Evolutionary conservation across 257 asterid genomes (phyloP), one percentile per base, ranked within the genome.

Genomic region (Forsythia suspensa): DNA sequence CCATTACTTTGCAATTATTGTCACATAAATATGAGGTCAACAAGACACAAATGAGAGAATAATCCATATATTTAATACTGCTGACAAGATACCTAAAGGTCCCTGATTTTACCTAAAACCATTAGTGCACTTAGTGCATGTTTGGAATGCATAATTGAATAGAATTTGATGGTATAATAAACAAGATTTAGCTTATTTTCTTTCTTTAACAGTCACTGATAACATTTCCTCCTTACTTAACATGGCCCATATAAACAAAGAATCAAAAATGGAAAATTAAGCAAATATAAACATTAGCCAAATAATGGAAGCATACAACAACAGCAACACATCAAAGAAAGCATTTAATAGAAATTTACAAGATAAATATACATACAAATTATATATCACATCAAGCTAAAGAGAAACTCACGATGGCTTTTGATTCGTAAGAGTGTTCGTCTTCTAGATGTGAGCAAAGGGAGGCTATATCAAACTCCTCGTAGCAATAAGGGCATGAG

Each of bases 401-500:
- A 40, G 24, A 80, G 80, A 70, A 81, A 82, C 98, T 91, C 80
- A 94, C 98, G 44, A 94, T 82, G 83, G 92, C 79, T 87, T 81
- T 92, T 52, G 96, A 84, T 76, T 91, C 95, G 73, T 79, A 85
- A n/a, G 96, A 81, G 71, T 90, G 97, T 11, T 92, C 92, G 80
- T 90, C 90, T 77, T 94, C 96, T 0, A 94, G 96, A 88, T 94
- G 97, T 4, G 90, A 85, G 86, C 96, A 92, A 78, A 94, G 94
- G 71, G 96, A 91, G n/a, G 87, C 85, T 46, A 88, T 73, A 83
- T 94, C 98, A 70, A 89, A 92, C 72, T 94, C 97, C 76, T 91
- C 96, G 46, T 80, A 90, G 65, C 98, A 94, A 91, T 86, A 92
- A 12, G 97, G 97, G 80, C 97, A 94, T 5, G 92, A 89, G 42